Base-by-base conservation (phyloP, 305 asterid species). In the Ilex paraguariensis region DNA sequence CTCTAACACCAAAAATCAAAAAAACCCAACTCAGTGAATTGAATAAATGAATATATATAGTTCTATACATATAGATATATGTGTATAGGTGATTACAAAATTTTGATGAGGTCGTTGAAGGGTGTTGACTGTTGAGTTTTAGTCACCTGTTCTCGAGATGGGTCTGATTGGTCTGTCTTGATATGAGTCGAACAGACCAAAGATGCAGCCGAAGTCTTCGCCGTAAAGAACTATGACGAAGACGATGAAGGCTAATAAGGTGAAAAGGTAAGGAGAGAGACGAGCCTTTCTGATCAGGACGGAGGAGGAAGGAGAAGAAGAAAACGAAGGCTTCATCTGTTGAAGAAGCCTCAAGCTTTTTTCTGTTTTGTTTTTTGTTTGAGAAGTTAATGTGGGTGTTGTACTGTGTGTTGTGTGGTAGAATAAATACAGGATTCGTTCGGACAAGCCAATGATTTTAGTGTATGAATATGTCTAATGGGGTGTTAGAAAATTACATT, bases 161-260 rank as follows among this genome's bases (percentile, higher is more conserved):
- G 14, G 42, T 36, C 6, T 70, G 70, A 9, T 48, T 16, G 62
- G 64, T 52, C 50, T 58, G 6, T 80, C 75, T 54, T 32, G 73
- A 52, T 55, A 64, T 15, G 66, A 67, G 13, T 86, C 81, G 44
- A 73, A 70, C 61, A 81, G 87, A 70, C 81, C 66, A n/a, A 83
- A 66, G 15, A 75, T 76, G 83, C 91, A 92, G 66, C 79, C 75
- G 62, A 92, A 66, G 44, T 84, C 90, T 58, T 92, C 88, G 70
- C 87, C 80, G 75, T 85, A 85, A 58, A 92, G 80, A 66, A 92
- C 68, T 64, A 88, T 74, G 66, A 82, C 84, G 60, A 89, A 81
- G 62, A 85, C 66, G 56, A 81, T 82, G 87, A 92, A 89, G 49
- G 83, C 91, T 14, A 92, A 31, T 13, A 89, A 63, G 16, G 83